Conservation (phyloP, 371 early-diverging fungal species). For the Mucor indicus region DNA sequence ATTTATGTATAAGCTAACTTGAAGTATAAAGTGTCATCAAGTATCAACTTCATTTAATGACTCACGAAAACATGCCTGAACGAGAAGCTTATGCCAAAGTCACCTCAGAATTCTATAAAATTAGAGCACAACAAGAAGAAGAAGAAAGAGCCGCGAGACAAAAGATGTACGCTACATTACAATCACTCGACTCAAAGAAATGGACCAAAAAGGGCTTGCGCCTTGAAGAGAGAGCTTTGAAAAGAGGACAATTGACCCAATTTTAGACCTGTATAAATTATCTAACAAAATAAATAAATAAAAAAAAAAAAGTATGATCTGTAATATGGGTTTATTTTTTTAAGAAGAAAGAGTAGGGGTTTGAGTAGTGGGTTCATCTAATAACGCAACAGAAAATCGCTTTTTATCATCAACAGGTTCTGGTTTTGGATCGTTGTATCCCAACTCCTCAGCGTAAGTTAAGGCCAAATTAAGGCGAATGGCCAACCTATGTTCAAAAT, state of each 20-base stretch:
- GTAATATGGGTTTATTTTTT: background rate
- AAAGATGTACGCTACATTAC: slow-evolving; percentile 37
- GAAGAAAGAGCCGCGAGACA: slow-evolving; percentile 62
- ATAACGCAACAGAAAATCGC: slow-evolving; percentile 19
- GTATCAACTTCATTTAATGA: slow-evolving; percentile 75
- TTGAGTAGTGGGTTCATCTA: background rate
- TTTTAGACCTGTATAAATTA: slow-evolving; percentile 7
- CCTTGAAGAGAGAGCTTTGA: slow-evolving; percentile 38
- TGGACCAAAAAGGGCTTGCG: slow-evolving; percentile 34
- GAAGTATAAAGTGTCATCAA: slow-evolving; percentile 60
- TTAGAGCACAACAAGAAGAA: slow-evolving; percentile 73
- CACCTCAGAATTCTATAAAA: slow-evolving; percentile 66
- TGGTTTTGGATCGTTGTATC: slow-evolving; percentile 18
- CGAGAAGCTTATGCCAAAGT: slow-evolving; percentile 73
- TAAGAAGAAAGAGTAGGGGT: background rate
- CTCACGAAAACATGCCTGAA: slow-evolving; percentile 56
- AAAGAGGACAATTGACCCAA: slow-evolving; percentile 21
- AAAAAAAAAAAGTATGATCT: background rate
- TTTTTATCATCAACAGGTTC: slow-evolving; percentile 28
- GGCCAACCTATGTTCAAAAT: slow-evolving; percentile 44
- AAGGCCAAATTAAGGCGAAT: slow-evolving; percentile 38
- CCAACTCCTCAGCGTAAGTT: slow-evolving; percentile 26
- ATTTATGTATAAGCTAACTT: too few relatives aligned
- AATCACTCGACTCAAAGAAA: slow-evolving; percentile 20
- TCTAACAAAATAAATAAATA: slow-evolving; percentile 1